Evolutionary conservation across 768 basidiomycete species (phyloP).

Genomic region (Leccinum rimulosum): DNA sequence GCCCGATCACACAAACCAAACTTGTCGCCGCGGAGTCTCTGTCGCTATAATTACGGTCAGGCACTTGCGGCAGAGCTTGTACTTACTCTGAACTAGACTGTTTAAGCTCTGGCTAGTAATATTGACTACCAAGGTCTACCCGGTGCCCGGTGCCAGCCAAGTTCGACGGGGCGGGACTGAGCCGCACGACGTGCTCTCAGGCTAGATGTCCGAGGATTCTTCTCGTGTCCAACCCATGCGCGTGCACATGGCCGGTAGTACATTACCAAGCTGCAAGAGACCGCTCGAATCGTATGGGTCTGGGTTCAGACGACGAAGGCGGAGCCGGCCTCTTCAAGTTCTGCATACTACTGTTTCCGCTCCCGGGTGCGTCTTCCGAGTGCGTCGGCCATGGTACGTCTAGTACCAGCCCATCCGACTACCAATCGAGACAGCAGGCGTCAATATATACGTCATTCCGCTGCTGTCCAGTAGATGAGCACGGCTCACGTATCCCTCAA

Average conservation of each 20-base stretch:
- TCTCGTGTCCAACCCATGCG: constrained; percentile 10
- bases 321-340: constrained; percentile 8
- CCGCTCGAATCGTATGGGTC: constrained; percentile 18
- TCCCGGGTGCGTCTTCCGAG: not conserved
- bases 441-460: constrained; percentile 15
- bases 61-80: not conserved
- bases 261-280: constrained; percentile 17
- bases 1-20: not conserved
- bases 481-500: constrained; percentile 17
- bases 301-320: constrained; percentile 17
- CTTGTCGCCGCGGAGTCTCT: not conserved
- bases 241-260: constrained; percentile 9
- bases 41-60: not conserved
- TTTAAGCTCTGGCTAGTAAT: not conserved
- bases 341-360: too few relatives aligned
- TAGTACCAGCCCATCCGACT: not conserved
- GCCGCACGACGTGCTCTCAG: not conserved
- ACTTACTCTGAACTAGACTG: not conserved
- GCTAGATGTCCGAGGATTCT: not conserved
- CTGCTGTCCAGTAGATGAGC: constrained; percentile 24
- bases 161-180: not conserved
- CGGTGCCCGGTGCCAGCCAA: not conserved
- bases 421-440: constrained; percentile 23
- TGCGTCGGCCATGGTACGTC: not conserved
- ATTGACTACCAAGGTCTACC: not conserved